Evolutionary conservation across 352 stramenopile genomes (phyloP), one percentile per base, ranked within the genome.

Genomic region (Globisporangium alternatum): DNA sequence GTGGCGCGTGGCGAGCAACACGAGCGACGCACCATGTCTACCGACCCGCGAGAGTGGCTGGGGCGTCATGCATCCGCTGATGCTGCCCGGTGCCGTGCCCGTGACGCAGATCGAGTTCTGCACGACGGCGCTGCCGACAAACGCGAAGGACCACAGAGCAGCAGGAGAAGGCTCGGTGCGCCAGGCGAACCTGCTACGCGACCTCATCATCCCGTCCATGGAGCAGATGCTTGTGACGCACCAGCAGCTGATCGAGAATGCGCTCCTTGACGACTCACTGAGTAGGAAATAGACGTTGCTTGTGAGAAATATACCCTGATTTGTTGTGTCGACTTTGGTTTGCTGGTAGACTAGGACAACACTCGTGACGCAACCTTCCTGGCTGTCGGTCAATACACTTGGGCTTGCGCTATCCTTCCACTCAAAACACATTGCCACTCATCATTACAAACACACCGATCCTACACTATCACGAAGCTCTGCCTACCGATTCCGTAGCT

Each of bases 21-120:
- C 33, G n/a, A 55, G 48, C 28, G 25, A 55, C 9, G 0, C 15
- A 3, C 25, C 55, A 2, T 60, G 51, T 17, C 35, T 60, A 10
- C 60, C 60, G 21, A 60, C 60, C 5, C 60, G 60, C 19, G 60
- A 66, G 37, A 66, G 48, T 6, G 60, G 60, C n/a, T 66, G 31
- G 28, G 60, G 49, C 12, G 22, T 59, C n/a, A n/a, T 66, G 0
- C 33, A 66, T 21, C 49, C 60, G 0, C 37, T 54, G 17, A n/a
- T 55, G 15, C 15, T 55, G 25, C 48, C 30, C 13, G 49, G 49
- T 2, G 13, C 37, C 4, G 44, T 45, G 19, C 39, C 41, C 1
- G 49, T 60, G 37, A 66, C 49, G 1, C 52, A 66, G 9, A 37
- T 56, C 28, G 25, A 53, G 22, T 22, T 60, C 5, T 60, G 37